Evolutionary conservation across 129 eudicot species (phyloP).

Genomic region (Flaveria trinervia): DNA sequence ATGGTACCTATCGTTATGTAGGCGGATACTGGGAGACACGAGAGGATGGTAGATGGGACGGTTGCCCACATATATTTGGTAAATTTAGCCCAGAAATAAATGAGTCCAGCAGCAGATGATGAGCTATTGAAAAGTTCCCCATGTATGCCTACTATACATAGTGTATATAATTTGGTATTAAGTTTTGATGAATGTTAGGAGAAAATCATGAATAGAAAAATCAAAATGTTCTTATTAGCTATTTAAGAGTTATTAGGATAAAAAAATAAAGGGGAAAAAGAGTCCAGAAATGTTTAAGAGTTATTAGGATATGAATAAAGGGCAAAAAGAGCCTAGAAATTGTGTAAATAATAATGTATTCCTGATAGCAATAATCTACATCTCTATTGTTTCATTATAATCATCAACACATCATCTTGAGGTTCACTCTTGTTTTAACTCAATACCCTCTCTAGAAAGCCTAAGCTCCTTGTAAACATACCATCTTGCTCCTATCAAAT

Average conservation of each 20-base stretch:
- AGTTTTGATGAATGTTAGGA: constrained; percentile 16
- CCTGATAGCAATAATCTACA: neutral
- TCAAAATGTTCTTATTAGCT: neutral
- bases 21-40: constrained; percentile 94
- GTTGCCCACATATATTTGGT: constrained; percentile 73
- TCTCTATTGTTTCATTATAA: constrained; percentile 14
- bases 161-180: constrained; percentile 3
- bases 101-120: constrained; percentile 43
- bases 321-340: neutral
- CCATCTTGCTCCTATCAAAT: constrained; percentile 56
- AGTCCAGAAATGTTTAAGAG: neutral
- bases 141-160: neutral
- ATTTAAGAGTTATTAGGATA: neutral
- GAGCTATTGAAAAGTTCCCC: constrained; percentile 12
- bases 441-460: constrained; percentile 62
- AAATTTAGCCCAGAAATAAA: constrained; percentile 47
- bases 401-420: neutral
- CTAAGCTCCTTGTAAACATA: constrained; percentile 40
- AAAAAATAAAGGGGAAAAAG: neutral
- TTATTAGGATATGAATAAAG: neutral
- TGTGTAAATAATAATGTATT: too few species aligned
- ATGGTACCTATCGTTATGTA: constrained; percentile 55
- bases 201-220: constrained; percentile 1
- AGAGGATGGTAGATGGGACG: constrained; percentile 60
- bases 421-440: constrained; percentile 41